A percentile compares a stretch with the other conserved stretches of the same genome.
These are phyloP conservation scores for Cocos nucifera DNA, from an alignment of 176 grass and related monocot genomes.

Conservation along the genomic window DNA sequence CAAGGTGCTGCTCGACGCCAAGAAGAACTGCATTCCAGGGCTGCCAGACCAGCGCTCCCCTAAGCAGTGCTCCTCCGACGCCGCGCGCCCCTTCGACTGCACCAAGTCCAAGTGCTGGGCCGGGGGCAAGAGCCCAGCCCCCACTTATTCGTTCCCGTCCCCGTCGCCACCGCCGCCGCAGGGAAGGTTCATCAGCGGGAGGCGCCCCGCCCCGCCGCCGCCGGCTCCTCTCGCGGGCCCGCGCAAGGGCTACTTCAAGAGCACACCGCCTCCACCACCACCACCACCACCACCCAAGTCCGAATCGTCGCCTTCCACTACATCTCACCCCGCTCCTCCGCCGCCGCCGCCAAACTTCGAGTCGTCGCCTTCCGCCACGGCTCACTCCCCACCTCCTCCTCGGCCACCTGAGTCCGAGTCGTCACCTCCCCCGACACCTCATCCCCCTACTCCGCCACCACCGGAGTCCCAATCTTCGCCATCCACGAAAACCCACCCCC, in stretches of 20 bases:
- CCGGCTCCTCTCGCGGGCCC: not conserved
- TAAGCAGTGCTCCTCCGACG: conserved; percentile 11
- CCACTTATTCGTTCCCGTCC: not conserved
- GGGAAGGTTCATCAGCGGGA: not conserved
- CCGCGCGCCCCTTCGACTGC: conserved; percentile 9
- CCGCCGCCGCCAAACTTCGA: not conserved
- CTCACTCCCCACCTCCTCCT: not conserved
- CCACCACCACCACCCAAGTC: conserved; percentile 7
- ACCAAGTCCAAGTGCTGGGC: conserved; percentile 5
- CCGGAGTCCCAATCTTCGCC: not conserved
- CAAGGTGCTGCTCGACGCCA: not conserved
- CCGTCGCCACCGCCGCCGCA: not conserved
- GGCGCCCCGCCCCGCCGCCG: not conserved
- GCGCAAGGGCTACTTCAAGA: not conserved
- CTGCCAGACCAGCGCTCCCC: conserved; percentile 10
- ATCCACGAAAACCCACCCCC: not conserved
- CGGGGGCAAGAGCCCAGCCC: not conserved
- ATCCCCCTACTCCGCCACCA: conserved; percentile 1
- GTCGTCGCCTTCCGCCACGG: not conserved
- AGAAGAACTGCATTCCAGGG: conserved; percentile 1
- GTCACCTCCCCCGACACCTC: conserved; percentile 6
- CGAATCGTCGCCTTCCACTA: conserved; percentile 7
- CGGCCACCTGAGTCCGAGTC: not conserved
- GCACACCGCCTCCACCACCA: not conserved
- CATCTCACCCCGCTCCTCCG: conserved; percentile 11